phyloP scores from a whole-genome alignment of 495 filamentous ascomycete genomes.

The Choiromyces venosus region DNA sequence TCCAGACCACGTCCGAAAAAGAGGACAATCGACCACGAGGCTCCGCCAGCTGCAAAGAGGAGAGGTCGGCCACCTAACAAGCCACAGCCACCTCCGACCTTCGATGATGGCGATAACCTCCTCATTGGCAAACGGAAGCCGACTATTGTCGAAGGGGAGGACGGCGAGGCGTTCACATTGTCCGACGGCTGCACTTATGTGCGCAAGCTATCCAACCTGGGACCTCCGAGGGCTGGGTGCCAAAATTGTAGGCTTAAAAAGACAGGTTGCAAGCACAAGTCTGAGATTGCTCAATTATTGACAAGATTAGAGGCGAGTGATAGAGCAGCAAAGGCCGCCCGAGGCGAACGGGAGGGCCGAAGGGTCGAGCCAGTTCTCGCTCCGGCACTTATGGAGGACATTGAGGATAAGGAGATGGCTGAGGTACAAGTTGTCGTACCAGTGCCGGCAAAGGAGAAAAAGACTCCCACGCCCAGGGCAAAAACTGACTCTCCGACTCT shows the following conservation, averaged over 20 bases:
- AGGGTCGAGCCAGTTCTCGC: slow-evolving; percentile 1
- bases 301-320: slow-evolving; percentile 26
- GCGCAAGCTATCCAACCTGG: slow-evolving; percentile 37
- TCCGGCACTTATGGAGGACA: slow-evolving; percentile 4
- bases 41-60: slow-evolving; percentile 16
- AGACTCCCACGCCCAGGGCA: slow-evolving; percentile 11
- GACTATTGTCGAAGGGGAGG: slow-evolving; percentile 14
- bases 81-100: not conserved
- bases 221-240: slow-evolving; percentile 37
- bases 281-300: slow-evolving; percentile 35
- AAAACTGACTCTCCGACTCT: slow-evolving; percentile 2
- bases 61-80: slow-evolving; percentile 23
- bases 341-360: slow-evolving; percentile 6
- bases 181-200: slow-evolving; percentile 39
- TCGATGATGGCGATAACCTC: not conserved
- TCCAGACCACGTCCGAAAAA: slow-evolving; percentile 21
- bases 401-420: not conserved
- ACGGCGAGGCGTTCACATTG: slow-evolving; percentile 33
- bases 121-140: slow-evolving; percentile 14
- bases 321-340: slow-evolving; percentile 17
- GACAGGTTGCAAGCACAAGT: slow-evolving; percentile 40
- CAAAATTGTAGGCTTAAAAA: slow-evolving; percentile 40
- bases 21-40: slow-evolving; percentile 25
- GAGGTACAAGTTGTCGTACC: slow-evolving; percentile 7
- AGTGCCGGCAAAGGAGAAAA: slow-evolving; percentile 9